Conservation (phyloP, 768 basidiomycete species). For the Pleurotus platypus region DNA sequence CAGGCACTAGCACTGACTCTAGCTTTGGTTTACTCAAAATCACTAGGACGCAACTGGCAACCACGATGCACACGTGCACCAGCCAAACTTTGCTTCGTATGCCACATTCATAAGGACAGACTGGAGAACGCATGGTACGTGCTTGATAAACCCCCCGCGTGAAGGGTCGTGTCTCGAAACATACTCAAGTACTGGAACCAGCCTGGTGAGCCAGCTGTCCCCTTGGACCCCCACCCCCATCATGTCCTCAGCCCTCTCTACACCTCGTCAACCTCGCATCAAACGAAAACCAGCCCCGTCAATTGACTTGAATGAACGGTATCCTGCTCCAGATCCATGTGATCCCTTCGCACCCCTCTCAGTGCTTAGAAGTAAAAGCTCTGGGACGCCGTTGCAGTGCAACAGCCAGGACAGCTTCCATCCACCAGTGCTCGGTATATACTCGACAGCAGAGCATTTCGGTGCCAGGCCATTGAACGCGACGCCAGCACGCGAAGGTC, state of each 20-base stretch:
- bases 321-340: conserved; percentile 62
- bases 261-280: conserved; percentile 20
- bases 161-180: background rate
- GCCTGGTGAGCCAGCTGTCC: background rate
- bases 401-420: conserved; percentile 4
- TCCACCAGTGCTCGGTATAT: background rate
- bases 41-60: background rate
- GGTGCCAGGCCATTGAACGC: conserved; percentile 3
- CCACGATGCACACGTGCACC: background rate
- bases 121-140: conserved; percentile 6
- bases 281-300: conserved; percentile 58
- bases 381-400: conserved; percentile 32
- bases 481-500: conserved; percentile 3
- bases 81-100: background rate
- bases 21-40: background rate
- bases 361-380: conserved; percentile 57
- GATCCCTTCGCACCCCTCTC: conserved; percentile 73
- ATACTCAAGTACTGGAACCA: background rate
- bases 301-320: conserved; percentile 47
- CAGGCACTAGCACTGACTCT: background rate
- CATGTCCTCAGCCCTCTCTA: background rate
- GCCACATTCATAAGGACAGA: conserved; percentile 7
- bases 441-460: background rate
- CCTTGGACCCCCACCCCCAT: background rate
- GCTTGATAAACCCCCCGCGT: conserved; percentile 2